Conservation (phyloP, 495 filamentous ascomycete genomes). For the Tuber aestivum region DNA sequence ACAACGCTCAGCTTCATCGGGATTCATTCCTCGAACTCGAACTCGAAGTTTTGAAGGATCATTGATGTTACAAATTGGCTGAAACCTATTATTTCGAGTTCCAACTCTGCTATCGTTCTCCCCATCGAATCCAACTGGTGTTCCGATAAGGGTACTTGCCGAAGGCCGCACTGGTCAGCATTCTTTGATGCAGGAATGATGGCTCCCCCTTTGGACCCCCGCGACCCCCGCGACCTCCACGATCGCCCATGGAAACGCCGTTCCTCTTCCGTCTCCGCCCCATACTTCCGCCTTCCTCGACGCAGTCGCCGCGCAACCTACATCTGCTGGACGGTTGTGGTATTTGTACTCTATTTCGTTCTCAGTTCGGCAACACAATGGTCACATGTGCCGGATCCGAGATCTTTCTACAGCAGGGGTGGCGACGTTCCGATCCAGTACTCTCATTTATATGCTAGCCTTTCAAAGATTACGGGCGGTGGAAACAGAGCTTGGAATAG, state of each 20-base stretch:
- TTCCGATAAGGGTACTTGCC: background rate
- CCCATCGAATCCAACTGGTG: background rate
- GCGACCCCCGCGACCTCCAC: conserved; percentile 35
- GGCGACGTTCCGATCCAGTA: conserved; percentile 31
- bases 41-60: background rate
- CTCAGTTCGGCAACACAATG: conserved; percentile 32
- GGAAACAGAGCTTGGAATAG: conserved; percentile 39
- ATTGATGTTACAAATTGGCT: background rate
- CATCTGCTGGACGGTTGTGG: conserved; percentile 28
- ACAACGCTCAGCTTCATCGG: background rate
- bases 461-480: conserved; percentile 15
- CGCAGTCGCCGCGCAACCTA: conserved; percentile 40
- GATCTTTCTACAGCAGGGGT: conserved; percentile 10
- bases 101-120: background rate
- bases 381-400: conserved; percentile 30
- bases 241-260: conserved; percentile 32
- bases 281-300: conserved; percentile 36
- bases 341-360: conserved; percentile 32
- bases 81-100: background rate
- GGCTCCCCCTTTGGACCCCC: conserved; percentile 37
- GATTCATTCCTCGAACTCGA: background rate
- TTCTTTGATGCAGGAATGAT: conserved; percentile 25
- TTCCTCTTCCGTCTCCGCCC: conserved; percentile 13
- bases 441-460: conserved; percentile 26
- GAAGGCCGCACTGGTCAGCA: background rate